These are phyloP conservation scores for Tranzscheliella williamsii DNA, from an alignment of 1,284 basidiomycete species.

Conservation along the genomic window DNA sequence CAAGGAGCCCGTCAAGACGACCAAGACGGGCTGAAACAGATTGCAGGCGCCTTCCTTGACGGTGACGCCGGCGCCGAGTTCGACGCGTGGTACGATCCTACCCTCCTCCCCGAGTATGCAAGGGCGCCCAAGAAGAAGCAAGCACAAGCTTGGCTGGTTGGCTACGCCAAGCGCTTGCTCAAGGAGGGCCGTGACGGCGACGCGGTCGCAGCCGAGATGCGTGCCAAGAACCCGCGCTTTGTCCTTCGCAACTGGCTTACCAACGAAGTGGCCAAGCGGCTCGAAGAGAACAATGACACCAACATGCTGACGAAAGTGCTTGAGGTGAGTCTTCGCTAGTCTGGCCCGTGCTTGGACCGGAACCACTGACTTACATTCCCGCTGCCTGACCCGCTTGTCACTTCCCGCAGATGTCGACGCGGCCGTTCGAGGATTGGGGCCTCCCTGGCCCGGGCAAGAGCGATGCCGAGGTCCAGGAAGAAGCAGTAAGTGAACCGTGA, in stretches of 20 bases:
- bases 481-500: slow-evolving; percentile 66
- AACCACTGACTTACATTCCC: not conserved
- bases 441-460: slow-evolving; percentile 44
- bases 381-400: not conserved
- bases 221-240: slow-evolving; percentile 47
- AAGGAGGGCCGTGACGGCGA: slow-evolving; percentile 23
- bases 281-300: slow-evolving; percentile 52
- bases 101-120: slow-evolving; percentile 18
- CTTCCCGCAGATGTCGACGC: slow-evolving; percentile 28
- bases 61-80: slow-evolving; percentile 5
- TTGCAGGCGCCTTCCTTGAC: slow-evolving; percentile 16
- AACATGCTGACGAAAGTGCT: slow-evolving; percentile 45
- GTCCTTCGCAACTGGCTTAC: slow-evolving; percentile 58
- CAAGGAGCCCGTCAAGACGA: slow-evolving; percentile 3
- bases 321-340: slow-evolving; percentile 5
- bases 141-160: slow-evolving; percentile 37
- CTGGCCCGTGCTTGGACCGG: no score
- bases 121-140: slow-evolving; percentile 25
- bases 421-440: slow-evolving; percentile 50
- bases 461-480: slow-evolving; percentile 66
- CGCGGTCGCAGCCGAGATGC: slow-evolving; percentile 28
- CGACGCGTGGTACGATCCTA: slow-evolving; percentile 32
- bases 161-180: slow-evolving; percentile 35
- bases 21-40: slow-evolving; percentile 20
- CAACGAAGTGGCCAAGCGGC: slow-evolving; percentile 48